Evolutionary conservation across 192 early-diverging fungal species (phyloP).

Genomic region (Coemansia sp.): DNA sequence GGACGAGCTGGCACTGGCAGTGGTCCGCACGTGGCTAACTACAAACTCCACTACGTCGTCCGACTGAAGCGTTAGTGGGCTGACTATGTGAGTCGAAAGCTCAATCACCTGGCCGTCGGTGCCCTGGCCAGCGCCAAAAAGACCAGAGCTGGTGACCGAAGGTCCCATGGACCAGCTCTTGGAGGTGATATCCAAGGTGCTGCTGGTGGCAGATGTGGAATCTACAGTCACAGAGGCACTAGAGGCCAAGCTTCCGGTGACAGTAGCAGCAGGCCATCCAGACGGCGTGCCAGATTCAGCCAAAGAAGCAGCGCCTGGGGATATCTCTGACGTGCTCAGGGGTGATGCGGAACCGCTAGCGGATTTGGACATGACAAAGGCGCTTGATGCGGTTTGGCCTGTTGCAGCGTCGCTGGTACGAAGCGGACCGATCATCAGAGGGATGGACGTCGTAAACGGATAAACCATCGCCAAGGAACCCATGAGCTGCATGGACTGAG

Average conservation of each 20-base stretch:
- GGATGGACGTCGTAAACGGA: slow-evolving; percentile 25
- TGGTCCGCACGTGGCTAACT: background rate
- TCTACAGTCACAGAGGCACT: too few relatives aligned
- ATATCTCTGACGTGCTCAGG: background rate
- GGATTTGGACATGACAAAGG: too few relatives aligned
- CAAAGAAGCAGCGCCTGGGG: background rate
- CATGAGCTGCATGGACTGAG: slow-evolving; percentile 15
- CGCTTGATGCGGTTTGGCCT: too few relatives aligned
- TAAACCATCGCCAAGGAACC: slow-evolving; percentile 21
- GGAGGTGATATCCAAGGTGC: background rate
- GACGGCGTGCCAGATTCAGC: background rate
- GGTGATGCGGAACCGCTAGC: too few relatives aligned
- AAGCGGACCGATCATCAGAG: slow-evolving; percentile 14
- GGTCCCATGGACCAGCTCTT: background rate
- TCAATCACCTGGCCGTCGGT: background rate
- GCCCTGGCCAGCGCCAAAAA: background rate
- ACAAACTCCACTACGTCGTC: background rate
- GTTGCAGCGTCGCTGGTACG: slow-evolving; percentile 3
- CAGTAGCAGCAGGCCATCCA: background rate
- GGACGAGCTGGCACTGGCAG: background rate
- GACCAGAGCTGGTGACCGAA: background rate
- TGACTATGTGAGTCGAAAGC: background rate
- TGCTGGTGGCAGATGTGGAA: too few relatives aligned
- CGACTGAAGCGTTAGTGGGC: background rate
- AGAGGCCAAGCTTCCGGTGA: background rate